Conservation (phyloP, 495 filamentous ascomycete genomes). For the Aspergillus nidulans region DNA sequence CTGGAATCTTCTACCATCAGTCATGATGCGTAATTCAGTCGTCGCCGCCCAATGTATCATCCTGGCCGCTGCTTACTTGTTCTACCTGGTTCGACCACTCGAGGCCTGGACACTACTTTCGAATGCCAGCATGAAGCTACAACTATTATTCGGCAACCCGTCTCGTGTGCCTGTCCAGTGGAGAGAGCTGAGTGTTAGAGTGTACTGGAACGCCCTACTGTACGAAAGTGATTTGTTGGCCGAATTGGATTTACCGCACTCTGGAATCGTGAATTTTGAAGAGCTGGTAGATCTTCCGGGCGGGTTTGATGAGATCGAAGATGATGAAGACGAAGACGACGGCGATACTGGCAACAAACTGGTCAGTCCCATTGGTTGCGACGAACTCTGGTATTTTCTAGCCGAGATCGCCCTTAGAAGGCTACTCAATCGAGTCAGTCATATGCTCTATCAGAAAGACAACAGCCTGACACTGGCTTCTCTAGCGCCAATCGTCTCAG, state of each 20-base stretch:
- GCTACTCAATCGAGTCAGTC: slow-evolving; percentile 72
- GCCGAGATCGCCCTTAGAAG: slow-evolving; percentile 75
- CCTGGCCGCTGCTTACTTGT: slow-evolving; percentile 72
- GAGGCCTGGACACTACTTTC: slow-evolving; percentile 79
- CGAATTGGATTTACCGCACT: slow-evolving; percentile 76
- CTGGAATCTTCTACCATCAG: slow-evolving; percentile 68
- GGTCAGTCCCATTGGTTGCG: slow-evolving; percentile 48
- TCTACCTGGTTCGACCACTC: slow-evolving; percentile 74
- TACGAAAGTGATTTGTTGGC: slow-evolving; percentile 79
- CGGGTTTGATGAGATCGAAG: slow-evolving; percentile 60
- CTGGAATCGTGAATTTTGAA: slow-evolving; percentile 74
- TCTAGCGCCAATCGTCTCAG: slow-evolving; percentile 69
- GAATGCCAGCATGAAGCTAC: slow-evolving; percentile 74
- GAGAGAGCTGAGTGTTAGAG: slow-evolving; percentile 66
- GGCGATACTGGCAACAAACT: slow-evolving; percentile 7
- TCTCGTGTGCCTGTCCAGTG: slow-evolving; percentile 63
- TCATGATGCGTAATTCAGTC: slow-evolving; percentile 76
- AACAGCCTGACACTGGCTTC: slow-evolving; percentile 62
- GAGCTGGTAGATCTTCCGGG: slow-evolving; percentile 74
- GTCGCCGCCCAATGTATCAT: slow-evolving; percentile 74
- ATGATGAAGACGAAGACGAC: slow-evolving; percentile 46
- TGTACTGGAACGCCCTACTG: slow-evolving; percentile 80
- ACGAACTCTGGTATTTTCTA: slow-evolving; percentile 81
- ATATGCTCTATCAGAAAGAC: slow-evolving; percentile 75
- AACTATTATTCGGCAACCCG: slow-evolving; percentile 67